Evolutionary conservation across 2,329 filamentous ascomycete species (phyloP).

Genomic region (Diaporthe velutina): DNA sequence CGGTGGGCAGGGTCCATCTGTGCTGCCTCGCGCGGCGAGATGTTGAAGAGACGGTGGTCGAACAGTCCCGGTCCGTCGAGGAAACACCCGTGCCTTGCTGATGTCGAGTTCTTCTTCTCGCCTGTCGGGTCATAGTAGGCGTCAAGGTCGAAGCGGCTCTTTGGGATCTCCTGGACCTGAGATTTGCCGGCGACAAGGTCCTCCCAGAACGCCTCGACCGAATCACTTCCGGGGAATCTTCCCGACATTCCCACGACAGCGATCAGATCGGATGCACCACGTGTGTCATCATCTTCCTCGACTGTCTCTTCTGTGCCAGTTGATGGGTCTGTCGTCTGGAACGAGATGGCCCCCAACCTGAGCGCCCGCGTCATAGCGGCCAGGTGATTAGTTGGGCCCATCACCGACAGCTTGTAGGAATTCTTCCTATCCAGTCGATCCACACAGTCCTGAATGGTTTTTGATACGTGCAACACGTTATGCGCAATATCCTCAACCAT

Average conservation of each 20-base stretch:
- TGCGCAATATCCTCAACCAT: slow-evolving; percentile 5
- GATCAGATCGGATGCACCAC: neutral
- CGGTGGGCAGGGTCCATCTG: slow-evolving; percentile 17
- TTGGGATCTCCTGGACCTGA: neutral
- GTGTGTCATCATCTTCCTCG: neutral
- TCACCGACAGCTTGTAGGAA: neutral
- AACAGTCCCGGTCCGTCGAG: neutral
- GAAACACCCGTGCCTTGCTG: neutral
- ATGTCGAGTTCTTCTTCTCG: slow-evolving; percentile 54
- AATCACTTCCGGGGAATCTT: neutral
- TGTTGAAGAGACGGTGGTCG: slow-evolving; percentile 20
- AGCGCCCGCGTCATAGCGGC: neutral
- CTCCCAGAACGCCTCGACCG: neutral
- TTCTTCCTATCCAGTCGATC: neutral
- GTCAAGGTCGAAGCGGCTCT: slow-evolving; percentile 11
- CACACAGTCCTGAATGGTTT: neutral
- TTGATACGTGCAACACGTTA: neutral
- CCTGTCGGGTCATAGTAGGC: neutral
- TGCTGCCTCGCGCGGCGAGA: slow-evolving; percentile 18
- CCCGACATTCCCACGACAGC: slow-evolving; percentile 21
- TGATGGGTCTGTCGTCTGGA: neutral
- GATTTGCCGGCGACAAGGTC: neutral
- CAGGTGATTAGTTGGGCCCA: neutral
- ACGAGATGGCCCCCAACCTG: neutral
- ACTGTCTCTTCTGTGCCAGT: neutral